phyloP scores from a whole-genome alignment of 768 basidiomycete species.

The Gyrodon lividus region DNA sequence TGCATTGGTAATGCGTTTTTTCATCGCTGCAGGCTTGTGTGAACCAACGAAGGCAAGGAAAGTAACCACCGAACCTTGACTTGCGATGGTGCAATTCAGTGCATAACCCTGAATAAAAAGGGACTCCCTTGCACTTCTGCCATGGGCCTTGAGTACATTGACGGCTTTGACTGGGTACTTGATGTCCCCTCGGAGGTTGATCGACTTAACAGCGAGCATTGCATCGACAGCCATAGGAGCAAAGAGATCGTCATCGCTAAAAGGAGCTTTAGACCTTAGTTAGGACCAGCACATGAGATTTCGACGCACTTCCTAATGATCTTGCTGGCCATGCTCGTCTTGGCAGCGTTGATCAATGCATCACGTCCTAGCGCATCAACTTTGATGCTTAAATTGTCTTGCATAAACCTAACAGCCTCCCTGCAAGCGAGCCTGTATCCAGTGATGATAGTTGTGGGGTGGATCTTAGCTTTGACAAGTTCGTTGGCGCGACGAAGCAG shows the following conservation, averaged over 20 bases:
- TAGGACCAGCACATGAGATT: not conserved
- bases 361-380: conserved; percentile 91
- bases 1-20: conserved; percentile 86
- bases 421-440: conserved; percentile 95
- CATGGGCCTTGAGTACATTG: conserved; percentile 97
- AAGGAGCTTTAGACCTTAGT: conserved; percentile 2
- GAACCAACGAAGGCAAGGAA: conserved; percentile 1
- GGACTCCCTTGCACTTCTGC: conserved; percentile 92
- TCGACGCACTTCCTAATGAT: conserved; percentile 88
- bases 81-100: conserved; percentile 96
- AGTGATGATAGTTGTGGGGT: conserved; percentile 98
- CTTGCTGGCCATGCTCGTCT: conserved; percentile 99
- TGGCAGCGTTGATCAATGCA: conserved; percentile 92
- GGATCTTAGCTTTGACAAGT: conserved; percentile 96
- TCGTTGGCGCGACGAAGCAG: conserved; percentile 95
- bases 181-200: conserved; percentile 90
- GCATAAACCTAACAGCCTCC: conserved; percentile 97
- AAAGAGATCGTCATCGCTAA: conserved; percentile 94
- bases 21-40: conserved; percentile 72
- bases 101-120: conserved; percentile 95
- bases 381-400: conserved; percentile 94
- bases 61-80: conserved; percentile 72
- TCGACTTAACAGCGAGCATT: conserved; percentile 94
- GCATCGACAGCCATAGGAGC: conserved; percentile 99
- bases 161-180: conserved; percentile 99